These are phyloP conservation scores for Kondoa subrosea DNA, from an alignment of 768 basidiomycete genomes.

Conservation along the genomic window DNA sequence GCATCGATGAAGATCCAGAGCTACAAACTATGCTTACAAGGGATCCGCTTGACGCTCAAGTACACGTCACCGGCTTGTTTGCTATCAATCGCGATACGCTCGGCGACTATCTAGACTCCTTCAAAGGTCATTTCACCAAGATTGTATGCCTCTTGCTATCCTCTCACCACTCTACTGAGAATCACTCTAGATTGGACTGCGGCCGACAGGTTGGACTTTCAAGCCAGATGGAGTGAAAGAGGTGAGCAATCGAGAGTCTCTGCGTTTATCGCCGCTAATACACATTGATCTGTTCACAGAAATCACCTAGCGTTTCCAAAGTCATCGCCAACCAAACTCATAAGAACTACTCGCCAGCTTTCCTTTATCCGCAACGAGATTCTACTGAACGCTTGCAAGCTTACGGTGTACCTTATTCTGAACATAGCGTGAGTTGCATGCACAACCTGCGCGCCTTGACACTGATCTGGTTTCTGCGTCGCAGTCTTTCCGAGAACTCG, in stretches of 20 bases:
- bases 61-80: slow-evolving; percentile 67
- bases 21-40: slow-evolving; percentile 58
- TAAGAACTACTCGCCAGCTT: slow-evolving; percentile 50
- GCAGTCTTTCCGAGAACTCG: neutral
- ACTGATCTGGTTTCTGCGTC: neutral
- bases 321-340: slow-evolving; percentile 54
- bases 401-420: slow-evolving; percentile 51
- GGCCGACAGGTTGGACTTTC: slow-evolving; percentile 94
- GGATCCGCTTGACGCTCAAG: slow-evolving; percentile 56
- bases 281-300: too few relatives aligned
- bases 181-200: slow-evolving; percentile 48
- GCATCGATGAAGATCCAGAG: slow-evolving; percentile 60
- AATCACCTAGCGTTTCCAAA: slow-evolving; percentile 46
- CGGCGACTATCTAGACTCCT: slow-evolving; percentile 56
- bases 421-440: slow-evolving; percentile 46
- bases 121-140: slow-evolving; percentile 51
- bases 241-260: neutral
- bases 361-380: slow-evolving; percentile 51
- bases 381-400: slow-evolving; percentile 46
- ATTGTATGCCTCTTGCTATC: slow-evolving; percentile 16
- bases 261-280: too few relatives aligned
- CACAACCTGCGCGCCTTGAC: slow-evolving; percentile 66
- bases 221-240: slow-evolving; percentile 30
- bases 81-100: slow-evolving; percentile 61
- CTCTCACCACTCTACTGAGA: slow-evolving; percentile 8